phyloP scores from a whole-genome alignment of 1,284 basidiomycete genomes.

The Entoloma clypeatum region DNA sequence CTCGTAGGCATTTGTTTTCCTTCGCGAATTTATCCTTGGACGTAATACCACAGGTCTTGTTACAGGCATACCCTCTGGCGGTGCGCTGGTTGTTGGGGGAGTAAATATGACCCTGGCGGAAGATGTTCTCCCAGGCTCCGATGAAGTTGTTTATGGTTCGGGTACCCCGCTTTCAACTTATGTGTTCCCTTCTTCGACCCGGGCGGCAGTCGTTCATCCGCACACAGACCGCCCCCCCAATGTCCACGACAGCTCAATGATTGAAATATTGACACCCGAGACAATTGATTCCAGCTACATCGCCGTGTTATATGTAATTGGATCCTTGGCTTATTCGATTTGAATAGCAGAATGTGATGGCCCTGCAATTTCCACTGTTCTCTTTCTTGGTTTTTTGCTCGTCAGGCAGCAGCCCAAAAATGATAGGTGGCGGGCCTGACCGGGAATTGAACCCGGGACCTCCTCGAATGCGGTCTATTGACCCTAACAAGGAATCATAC shows the following conservation, averaged over 20 bases:
- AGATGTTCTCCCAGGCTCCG: conserved; percentile 46
- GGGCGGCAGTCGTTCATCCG: conserved; percentile 44
- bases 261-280: neutral
- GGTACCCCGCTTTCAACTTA: conserved; percentile 47
- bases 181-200: conserved; percentile 48
- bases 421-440: conserved; percentile 52
- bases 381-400: neutral
- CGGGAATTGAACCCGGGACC: conserved; percentile 85
- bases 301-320: no score
- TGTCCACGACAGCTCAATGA: conserved; percentile 9
- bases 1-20: conserved; percentile 48
- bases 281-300: no score
- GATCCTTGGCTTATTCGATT: no score
- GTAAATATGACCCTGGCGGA: conserved; percentile 40
- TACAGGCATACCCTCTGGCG: conserved; percentile 23
- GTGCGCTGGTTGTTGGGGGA: conserved; percentile 50
- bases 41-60: conserved; percentile 50
- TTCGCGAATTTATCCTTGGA: conserved; percentile 60
- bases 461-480: conserved; percentile 50
- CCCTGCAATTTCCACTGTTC: neutral
- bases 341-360: conserved; percentile 1
- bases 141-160: conserved; percentile 50
- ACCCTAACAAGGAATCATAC: conserved; percentile 70
- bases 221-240: conserved; percentile 25
- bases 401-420: conserved; percentile 9